phyloP scores from a whole-genome alignment of 139 green algal species.

The Tetradesmus lagerheimii region DNA sequence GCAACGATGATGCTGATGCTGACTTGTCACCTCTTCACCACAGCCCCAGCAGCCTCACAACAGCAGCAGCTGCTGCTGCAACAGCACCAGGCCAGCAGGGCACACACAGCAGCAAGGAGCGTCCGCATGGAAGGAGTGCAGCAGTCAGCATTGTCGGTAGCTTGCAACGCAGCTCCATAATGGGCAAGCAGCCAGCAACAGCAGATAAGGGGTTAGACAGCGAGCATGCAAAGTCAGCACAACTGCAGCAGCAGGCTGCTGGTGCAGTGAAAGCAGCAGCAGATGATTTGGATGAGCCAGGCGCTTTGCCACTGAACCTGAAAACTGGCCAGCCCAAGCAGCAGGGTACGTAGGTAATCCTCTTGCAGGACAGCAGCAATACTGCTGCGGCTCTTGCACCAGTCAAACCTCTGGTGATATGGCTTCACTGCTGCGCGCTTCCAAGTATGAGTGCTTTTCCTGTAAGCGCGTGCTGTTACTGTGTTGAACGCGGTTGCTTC shows the following conservation, averaged over 20 bases:
- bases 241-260: background rate
- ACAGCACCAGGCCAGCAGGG: background rate
- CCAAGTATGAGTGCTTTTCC: background rate
- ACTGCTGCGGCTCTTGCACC: background rate
- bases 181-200: background rate
- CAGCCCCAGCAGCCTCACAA: background rate
- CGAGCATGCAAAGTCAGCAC: background rate
- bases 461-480: background rate
- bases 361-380: background rate
- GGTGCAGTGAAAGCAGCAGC: background rate
- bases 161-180: background rate
- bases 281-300: background rate
- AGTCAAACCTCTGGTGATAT: no score
- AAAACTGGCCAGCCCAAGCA: background rate
- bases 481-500: background rate
- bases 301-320: background rate
- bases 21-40: background rate
- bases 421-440: no score
- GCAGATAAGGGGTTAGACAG: background rate
- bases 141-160: background rate
- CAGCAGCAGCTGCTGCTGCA: background rate
- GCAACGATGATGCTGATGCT: background rate
- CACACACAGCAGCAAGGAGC: background rate
- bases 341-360: background rate
- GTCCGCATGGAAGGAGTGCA: background rate